Evolutionary conservation across 768 basidiomycete genomes (phyloP), one percentile per base, ranked within the genome.

Genomic region (Boletus barrowsii): DNA sequence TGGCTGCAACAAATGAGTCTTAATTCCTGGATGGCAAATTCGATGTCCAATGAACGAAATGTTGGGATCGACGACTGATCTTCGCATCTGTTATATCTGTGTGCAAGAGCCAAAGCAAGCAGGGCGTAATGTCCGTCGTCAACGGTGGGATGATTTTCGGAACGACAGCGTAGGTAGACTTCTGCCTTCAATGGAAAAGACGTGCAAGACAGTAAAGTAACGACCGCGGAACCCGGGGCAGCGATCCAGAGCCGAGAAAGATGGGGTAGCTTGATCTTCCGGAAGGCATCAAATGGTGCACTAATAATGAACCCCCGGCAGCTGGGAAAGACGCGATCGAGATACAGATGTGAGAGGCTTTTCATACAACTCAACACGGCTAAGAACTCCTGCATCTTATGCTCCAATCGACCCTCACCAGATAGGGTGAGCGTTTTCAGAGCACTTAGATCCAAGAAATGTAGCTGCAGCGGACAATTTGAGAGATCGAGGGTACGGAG

Each of bases 351-450:
- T 45, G 66, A 66, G 2, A 78, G 62, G 36, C 52, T 17, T 7
- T 69, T 72, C 72, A 73, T 74, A 32, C 63, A 54, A 15, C 60
- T 47, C 5, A 79, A 66, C 9, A 64, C 63, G 18, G 63, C 51
- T 7, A 73, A 45, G 11, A 80, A 57, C 40, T 73, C 66, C 8
- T 49, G 50, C 20, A 65, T 62, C 13, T 66, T 56, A 1, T 72
- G 72, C 10, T 68, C 66, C 15, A 62, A 50, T 13, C 48, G 30
- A 7, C 33, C 33, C 11, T 10, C 13, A 33, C 11, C 11, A 14
- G 11, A 13, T 33, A 13, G 33, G 13, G 5, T 13, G 22, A 22
- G 22, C 1, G 22, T 22, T 22, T 22, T 22, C 22, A 22, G 22
- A 22, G 22, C 22, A 22, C 22, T 22, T 22, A 32, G 32, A 11